These are phyloP conservation scores for Cladophialophora yegresii DNA, from an alignment of 2,329 filamentous ascomycete genomes.

Conservation along the genomic window DNA sequence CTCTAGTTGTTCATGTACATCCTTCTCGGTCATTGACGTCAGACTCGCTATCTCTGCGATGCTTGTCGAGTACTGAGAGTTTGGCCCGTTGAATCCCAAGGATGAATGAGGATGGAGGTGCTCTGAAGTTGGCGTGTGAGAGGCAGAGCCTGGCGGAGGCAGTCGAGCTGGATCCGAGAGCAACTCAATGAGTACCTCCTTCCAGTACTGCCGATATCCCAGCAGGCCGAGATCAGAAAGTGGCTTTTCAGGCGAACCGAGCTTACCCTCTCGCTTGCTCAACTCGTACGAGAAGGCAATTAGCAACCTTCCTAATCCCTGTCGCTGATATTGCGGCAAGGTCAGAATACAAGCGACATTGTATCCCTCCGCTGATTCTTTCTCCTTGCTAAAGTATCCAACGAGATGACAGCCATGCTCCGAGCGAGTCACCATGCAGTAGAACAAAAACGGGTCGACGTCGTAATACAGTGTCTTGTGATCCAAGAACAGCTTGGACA, in stretches of 20 bases:
- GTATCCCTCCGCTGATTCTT: constrained; percentile 94
- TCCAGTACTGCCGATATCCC: constrained; percentile 97
- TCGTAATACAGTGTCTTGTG: constrained; percentile 92
- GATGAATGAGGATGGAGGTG: constrained; percentile 34
- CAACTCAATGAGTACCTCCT: constrained; percentile 86
- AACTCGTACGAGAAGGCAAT: constrained; percentile 98
- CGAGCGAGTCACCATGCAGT: constrained; percentile 91
- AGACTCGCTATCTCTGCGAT: constrained; percentile 79
- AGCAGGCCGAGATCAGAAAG: constrained; percentile 89
- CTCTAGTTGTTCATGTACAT: constrained; percentile 92
- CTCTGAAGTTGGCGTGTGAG: constrained; percentile 33
- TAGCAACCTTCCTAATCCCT: constrained; percentile 86
- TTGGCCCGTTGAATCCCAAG: constrained; percentile 22
- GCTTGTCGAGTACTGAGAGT: constrained; percentile 57
- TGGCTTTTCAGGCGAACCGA: constrained; percentile 95
- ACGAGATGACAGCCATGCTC: constrained; percentile 95
- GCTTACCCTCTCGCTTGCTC: constrained; percentile 89
- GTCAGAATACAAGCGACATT: constrained; percentile 98
- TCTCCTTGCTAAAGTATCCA: constrained; percentile 99
- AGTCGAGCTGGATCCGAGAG: constrained; percentile 70
- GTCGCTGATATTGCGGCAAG: constrained; percentile 91
- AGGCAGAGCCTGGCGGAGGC: constrained; percentile 32
- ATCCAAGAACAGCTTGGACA: constrained; percentile 96
- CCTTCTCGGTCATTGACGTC: constrained; percentile 94
- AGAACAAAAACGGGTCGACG: constrained; percentile 83